A percentile compares a stretch with the other conserved stretches of the same genome.
Conservation (phyloP, 192 early-diverging fungal genomes). For the Podila minutissima region DNA sequence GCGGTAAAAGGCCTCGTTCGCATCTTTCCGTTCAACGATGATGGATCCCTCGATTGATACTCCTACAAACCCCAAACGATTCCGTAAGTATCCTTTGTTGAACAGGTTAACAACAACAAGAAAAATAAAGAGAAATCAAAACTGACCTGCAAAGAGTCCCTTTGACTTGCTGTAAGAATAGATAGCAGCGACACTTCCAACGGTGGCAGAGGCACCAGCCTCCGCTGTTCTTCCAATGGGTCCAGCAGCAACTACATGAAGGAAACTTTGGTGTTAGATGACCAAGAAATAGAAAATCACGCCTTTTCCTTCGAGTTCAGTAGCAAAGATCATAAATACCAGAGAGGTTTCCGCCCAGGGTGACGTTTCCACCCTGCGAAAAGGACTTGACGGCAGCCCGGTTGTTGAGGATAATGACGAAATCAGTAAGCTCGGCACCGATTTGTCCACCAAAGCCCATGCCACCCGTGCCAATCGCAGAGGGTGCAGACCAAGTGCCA, state of each 20-base stretch:
- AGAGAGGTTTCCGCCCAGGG: constrained; percentile 84
- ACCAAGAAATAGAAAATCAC: neutral
- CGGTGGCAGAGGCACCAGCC: constrained; percentile 73
- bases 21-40: constrained; percentile 82
- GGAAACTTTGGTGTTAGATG: neutral
- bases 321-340: constrained; percentile 14
- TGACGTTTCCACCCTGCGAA: constrained; percentile 85
- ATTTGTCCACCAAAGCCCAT: constrained; percentile 91
- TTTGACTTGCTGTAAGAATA: constrained; percentile 94
- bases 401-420: constrained; percentile 91
- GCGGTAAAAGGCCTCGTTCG: constrained; percentile 84
- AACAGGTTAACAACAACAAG: no score
- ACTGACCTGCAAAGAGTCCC: constrained; percentile 75
- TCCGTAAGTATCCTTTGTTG: no score
- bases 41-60: constrained; percentile 74
- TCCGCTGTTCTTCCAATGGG: constrained; percentile 89
- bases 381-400: constrained; percentile 88
- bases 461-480: constrained; percentile 85
- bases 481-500: constrained; percentile 86
- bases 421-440: constrained; percentile 90
- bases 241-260: constrained; percentile 78
- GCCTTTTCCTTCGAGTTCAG: neutral
- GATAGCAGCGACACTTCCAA: constrained; percentile 85
- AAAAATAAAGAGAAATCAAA: no score
- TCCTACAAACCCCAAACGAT: constrained; percentile 9